Conservation (phyloP, 2,329 filamentous ascomycete species). For the Neonectria coccinea region DNA sequence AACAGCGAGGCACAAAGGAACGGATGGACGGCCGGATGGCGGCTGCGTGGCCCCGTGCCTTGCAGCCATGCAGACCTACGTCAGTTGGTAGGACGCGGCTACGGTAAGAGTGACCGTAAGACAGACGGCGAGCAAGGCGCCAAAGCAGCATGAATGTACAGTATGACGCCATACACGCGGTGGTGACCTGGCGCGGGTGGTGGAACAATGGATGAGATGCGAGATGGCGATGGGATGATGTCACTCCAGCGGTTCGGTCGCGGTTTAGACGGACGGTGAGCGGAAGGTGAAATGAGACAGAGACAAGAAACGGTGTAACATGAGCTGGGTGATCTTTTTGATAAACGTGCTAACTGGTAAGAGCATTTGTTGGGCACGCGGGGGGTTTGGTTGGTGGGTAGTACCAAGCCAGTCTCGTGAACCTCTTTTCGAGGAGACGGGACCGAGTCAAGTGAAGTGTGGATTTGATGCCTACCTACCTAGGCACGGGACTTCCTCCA, state of each 20-base stretch:
- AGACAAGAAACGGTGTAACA: neutral
- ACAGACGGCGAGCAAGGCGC: slow-evolving; percentile 9
- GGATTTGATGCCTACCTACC: neutral
- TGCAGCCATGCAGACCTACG: slow-evolving; percentile 18
- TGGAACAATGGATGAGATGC: slow-evolving; percentile 15
- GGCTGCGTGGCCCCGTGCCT: slow-evolving; percentile 10
- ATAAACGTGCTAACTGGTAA: neutral
- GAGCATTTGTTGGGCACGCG: neutral
- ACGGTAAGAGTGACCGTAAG: slow-evolving; percentile 2
- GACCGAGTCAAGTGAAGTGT: neutral
- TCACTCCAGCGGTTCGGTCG: neutral
- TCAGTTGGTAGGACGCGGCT: slow-evolving; percentile 5
- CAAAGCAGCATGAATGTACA: slow-evolving; percentile 1
- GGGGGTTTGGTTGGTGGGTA: neutral
- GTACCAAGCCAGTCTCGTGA: neutral
- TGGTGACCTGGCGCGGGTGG: slow-evolving; percentile 12
- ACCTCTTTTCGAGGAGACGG: neutral
- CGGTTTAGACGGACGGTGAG: neutral
- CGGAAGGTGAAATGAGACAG: neutral
- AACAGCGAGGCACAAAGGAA: neutral
- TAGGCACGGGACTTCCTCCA: neutral
- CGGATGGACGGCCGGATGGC: slow-evolving; percentile 1
- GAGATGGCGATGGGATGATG: neutral
- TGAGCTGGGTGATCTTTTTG: neutral
- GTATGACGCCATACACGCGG: slow-evolving; percentile 18